Conservation (phyloP, 2,329 filamentous ascomycete genomes). For the Diaporthe destruens region DNA sequence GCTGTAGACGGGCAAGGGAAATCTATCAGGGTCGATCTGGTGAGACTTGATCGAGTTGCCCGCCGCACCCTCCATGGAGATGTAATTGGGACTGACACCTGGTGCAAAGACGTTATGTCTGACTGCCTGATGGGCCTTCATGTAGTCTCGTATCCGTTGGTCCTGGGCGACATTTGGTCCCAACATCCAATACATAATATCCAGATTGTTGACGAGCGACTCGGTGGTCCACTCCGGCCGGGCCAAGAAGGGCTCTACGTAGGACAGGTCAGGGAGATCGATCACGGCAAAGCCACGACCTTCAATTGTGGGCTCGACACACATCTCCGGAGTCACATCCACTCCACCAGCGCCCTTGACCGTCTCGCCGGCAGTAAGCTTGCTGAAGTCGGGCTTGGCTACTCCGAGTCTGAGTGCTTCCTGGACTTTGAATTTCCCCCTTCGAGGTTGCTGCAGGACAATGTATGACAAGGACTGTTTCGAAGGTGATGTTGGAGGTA, state of each 20-base stretch:
- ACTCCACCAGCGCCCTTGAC: conserved; percentile 74
- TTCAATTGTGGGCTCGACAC: conserved; percentile 75
- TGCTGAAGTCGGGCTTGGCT: conserved; percentile 65
- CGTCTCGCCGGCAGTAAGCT: conserved; percentile 72
- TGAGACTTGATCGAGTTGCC: conserved; percentile 76
- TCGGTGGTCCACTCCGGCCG: conserved; percentile 79
- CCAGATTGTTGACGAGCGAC: conserved; percentile 75
- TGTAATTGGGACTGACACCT: conserved; percentile 80
- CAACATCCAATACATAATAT: conserved; percentile 84
- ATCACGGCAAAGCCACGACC: conserved; percentile 84
- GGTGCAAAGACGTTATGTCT: conserved; percentile 83
- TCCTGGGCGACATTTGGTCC: conserved; percentile 76
- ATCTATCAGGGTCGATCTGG: conserved; percentile 79
- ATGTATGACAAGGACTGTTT: conserved; percentile 86
- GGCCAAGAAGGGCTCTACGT: conserved; percentile 76
- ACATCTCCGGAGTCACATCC: conserved; percentile 86
- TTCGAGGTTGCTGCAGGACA: conserved; percentile 78
- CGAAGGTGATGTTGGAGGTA: conserved; percentile 78
- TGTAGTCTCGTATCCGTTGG: conserved; percentile 75
- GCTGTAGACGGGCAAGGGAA: conserved; percentile 76
- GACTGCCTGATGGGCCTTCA: conserved; percentile 69
- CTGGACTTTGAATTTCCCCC: conserved; percentile 82
- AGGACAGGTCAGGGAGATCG: conserved; percentile 79
- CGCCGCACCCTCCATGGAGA: conserved; percentile 77
- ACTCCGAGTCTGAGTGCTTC: conserved; percentile 77